Base-by-base conservation (phyloP, 768 basidiomycete genomes). In the Boletus coccyginus region DNA sequence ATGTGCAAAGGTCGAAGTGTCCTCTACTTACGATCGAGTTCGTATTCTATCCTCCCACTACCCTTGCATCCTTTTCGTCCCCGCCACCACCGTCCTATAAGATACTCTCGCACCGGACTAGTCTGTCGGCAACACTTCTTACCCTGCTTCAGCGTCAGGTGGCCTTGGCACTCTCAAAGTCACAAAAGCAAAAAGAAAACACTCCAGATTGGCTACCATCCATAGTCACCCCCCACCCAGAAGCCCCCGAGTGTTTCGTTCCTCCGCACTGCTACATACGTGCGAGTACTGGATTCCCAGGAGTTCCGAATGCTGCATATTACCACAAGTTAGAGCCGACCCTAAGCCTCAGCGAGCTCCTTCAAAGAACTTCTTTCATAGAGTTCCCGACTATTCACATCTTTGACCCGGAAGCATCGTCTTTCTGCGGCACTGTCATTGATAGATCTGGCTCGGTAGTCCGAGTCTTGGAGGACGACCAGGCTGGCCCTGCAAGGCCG, bases 321-420 rank as follows among this genome's bases (percentile, higher is more conserved):
- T 89, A 84, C 66, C 80, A 87, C 65, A 78, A 78, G 35, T 71
- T 94, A 13, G 82, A 89, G 49, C 72, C 80, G 3, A 66, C 71
- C 5, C 62, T 78, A 42, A 69, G 78, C 24, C 75, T 95, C 29
- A 63, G 67, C 11, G 63, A 67, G 27, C 70, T 79, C 9, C 73
- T 96, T 44, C 77, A 74, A 36, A 72, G 83, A 48, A 88, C 82
- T 42, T 75, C 82, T 31, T 93, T 94, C 69, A 79, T 89, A 33
- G 94, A 96, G 69, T 96, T 83, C 65, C 94, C 94, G 8, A 86
- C 85, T 2, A 83, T 96, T 44, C 87, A 93, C 53, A 70, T 95
- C 7, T 87, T 86, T 77, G 82, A 87, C 46, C 81, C 73, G 24
- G 74, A 68, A 19, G 72, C 84, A 32, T 70, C 70, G 5, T 72